These are phyloP conservation scores for Kazachstania sp. DNA, from an alignment of 1,139 yeast species.

Conservation along the genomic window DNA sequence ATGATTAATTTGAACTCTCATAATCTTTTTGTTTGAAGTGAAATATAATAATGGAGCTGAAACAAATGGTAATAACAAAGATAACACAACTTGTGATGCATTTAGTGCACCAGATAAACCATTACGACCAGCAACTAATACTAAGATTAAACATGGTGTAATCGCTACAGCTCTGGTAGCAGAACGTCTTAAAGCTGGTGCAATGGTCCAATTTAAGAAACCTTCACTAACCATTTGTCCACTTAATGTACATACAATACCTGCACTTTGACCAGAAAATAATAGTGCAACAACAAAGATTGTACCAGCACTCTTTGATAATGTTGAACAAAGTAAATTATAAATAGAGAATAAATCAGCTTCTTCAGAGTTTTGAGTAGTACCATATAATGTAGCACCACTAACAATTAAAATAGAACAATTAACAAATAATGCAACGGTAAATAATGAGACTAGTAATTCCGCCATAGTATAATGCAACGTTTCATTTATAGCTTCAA, in stretches of 20 bases:
- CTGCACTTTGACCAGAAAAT: conserved; percentile 75
- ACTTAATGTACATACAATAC: conserved; percentile 72
- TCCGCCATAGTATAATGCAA: conserved; percentile 59
- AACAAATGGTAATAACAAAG: conserved; percentile 62
- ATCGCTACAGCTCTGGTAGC: conserved; percentile 67
- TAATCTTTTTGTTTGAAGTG: conserved; percentile 51
- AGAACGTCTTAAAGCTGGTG: conserved; percentile 62
- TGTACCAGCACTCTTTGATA: conserved; percentile 64
- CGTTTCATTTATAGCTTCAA: conserved; percentile 57
- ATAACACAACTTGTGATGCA: conserved; percentile 65
- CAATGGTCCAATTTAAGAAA: conserved; percentile 60
- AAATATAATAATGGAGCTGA: conserved; percentile 69
- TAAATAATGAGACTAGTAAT: conserved; percentile 52
- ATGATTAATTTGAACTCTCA: conserved; percentile 39
- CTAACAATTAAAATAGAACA: conserved; percentile 67
- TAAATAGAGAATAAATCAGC: conserved; percentile 74
- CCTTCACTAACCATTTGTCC: conserved; percentile 81
- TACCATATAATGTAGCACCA: conserved; percentile 56
- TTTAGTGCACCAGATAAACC: conserved; percentile 64
- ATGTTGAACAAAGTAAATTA: conserved; percentile 48
- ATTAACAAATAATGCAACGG: conserved; percentile 68
- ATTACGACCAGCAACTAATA: conserved; percentile 55
- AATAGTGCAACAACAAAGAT: conserved; percentile 66
- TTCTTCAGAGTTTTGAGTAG: conserved; percentile 48
- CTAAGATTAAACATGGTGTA: conserved; percentile 59